phyloP scores from a whole-genome alignment of 768 basidiomycete species.

The Ramaria rubella region DNA sequence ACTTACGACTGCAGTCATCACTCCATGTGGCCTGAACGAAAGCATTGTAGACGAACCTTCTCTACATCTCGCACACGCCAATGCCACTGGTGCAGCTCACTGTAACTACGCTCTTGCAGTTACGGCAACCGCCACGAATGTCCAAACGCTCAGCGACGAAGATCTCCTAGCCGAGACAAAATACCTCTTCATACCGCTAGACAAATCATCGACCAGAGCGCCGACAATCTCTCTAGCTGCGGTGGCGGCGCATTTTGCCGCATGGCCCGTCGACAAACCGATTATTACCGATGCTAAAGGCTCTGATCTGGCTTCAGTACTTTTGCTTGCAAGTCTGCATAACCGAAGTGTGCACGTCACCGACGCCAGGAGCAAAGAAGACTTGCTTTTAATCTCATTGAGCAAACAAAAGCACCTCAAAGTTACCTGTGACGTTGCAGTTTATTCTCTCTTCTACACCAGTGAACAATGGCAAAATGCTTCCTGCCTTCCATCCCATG shows the following conservation, averaged over 20 bases:
- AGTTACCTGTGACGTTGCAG: conserved; percentile 93
- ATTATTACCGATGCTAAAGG: conserved; percentile 92
- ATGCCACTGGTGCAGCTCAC: conserved; percentile 57
- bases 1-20: conserved; percentile 78
- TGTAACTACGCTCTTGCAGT: conserved; percentile 87
- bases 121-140: conserved; percentile 65
- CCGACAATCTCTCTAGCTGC: conserved; percentile 47
- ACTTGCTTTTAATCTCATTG: conserved; percentile 82
- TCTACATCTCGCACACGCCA: conserved; percentile 63
- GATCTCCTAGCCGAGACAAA: conserved; percentile 66
- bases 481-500: conserved; percentile 56
- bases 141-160: conserved; percentile 60
- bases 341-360: conserved; percentile 85
- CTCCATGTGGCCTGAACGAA: conserved; percentile 59
- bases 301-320: conserved; percentile 85
- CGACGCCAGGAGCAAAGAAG: conserved; percentile 80
- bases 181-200: conserved; percentile 81
- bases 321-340: conserved; percentile 91
- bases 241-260: conserved; percentile 80
- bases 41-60: conserved; percentile 60
- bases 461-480: conserved; percentile 64
- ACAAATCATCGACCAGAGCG: conserved; percentile 20
- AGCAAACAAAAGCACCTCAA: conserved; percentile 92
- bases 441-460: conserved; percentile 87
- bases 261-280: conserved; percentile 89